A percentile compares a stretch with the other conserved stretches of the same genome.
Evolutionary conservation across 2,329 filamentous ascomycete genomes (phyloP).

Genomic region (Aureobasidium sp.): DNA sequence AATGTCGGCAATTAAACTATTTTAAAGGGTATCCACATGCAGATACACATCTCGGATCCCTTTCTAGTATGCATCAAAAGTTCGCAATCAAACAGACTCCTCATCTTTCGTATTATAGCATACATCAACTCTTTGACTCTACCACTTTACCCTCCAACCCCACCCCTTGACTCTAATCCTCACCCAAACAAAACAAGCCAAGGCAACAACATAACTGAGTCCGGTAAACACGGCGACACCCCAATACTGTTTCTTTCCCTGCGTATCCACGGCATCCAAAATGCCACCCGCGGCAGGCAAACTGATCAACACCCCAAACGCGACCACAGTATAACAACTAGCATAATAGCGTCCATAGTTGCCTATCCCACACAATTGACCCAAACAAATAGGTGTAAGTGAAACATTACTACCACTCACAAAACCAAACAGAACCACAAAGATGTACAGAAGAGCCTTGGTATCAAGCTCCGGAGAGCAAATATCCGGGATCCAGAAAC

Average conservation of each 20-base stretch:
- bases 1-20: too few species aligned
- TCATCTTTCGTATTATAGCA: too few species aligned
- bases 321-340: conserved; percentile 76
- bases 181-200: conserved; percentile 32
- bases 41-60: too few species aligned
- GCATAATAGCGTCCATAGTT: conserved; percentile 77
- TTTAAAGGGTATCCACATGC: too few species aligned
- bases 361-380: conserved; percentile 70
- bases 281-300: conserved; percentile 40
- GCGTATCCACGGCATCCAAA: conserved; percentile 28
- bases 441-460: conserved; percentile 56
- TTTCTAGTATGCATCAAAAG: too few species aligned
- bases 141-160: not conserved
- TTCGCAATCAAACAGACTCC: too few species aligned
- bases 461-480: conserved; percentile 18
- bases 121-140: too few species aligned
- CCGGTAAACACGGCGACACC: conserved; percentile 38
- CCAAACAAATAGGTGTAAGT: conserved; percentile 75
- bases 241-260: conserved; percentile 29
- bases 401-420: conserved; percentile 71
- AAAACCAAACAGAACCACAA: conserved; percentile 72
- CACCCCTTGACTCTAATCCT: conserved; percentile 21
- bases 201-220: conserved; percentile 34
- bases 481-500: conserved; percentile 59
- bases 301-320: conserved; percentile 51